Base-by-base conservation (phyloP, 139 green algal genomes). In the Micractinium conductrix region DNA sequence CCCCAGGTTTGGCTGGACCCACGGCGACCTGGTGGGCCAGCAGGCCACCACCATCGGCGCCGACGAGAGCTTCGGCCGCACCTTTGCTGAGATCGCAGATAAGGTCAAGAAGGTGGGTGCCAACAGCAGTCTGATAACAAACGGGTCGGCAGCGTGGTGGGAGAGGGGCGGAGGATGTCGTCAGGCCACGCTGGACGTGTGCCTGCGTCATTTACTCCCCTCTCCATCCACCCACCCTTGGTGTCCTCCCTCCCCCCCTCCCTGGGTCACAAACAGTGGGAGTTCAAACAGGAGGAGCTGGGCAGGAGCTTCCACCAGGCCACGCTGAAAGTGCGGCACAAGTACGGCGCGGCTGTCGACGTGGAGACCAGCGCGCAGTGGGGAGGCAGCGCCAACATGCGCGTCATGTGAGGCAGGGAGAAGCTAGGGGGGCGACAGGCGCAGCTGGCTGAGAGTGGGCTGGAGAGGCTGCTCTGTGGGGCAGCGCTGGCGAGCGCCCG, bases 1-100 rank as follows among this genome's bases (percentile, higher is more conserved):
- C n/a, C n/a, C n/a, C n/a, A n/a, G n/a, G n/a, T 55, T 75, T 75
- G 69, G 69, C 69, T 75, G 69, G 69, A 10, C 38, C 33, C 69
- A 75, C 40, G 50, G 16, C 2, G 74, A 80, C 37, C 48, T 80
- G 33, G 33, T n/a, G 19, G 48, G 53, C 12, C 74, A 69, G 48
- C 22, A 26, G 7, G n/a, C 69, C 21, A 7, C 43, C 35, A 28
- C 33, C 48, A 68, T 80, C 2, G 48, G 74, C 35, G 50, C 35
- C 0, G 74, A 80, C 50, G 74, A 45, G 14, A 28, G 21, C 6
- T 17, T 80, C 10, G 21, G 12, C 33, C 22, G 12, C 26, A 43
- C 48, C 48, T 80, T 69, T 28, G 35, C 22, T 1, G 19, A 28
- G 1, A 35, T 80, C 22, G 35, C 44, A 8, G 74, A 80, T 35